Conservation (phyloP, 2,329 filamentous ascomycete species). For the Drechslerella dactyloides region DNA sequence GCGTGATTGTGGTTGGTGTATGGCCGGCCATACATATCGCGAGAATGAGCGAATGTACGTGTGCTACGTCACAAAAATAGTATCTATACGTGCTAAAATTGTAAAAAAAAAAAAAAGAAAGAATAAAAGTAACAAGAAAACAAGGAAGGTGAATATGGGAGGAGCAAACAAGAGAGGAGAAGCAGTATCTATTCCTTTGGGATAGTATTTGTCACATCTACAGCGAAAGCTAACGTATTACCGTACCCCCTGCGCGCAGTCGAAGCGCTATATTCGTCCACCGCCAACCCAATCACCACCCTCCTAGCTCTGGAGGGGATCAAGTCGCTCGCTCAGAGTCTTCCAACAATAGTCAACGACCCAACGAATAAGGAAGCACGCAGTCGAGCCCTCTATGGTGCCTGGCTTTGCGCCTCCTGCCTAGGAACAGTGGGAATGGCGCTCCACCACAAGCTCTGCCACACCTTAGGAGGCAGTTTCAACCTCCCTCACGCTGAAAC, state of each 20-base stretch:
- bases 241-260: conserved; percentile 57
- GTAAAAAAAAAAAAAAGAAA: neutral
- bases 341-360: conserved; percentile 64
- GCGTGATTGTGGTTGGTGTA: too few species aligned
- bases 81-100: too few species aligned
- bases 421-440: conserved; percentile 68
- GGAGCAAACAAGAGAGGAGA: neutral
- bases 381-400: conserved; percentile 66
- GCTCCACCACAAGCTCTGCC: conserved; percentile 72
- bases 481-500: conserved; percentile 71
- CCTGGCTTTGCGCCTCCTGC: conserved; percentile 69
- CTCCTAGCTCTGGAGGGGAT: conserved; percentile 67
- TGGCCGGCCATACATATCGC: neutral
- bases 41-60: conserved; percentile 6
- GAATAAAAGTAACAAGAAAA: conserved; percentile 27
- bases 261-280: conserved; percentile 69
- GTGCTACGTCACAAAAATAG: conserved; percentile 28
- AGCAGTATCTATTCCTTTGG: neutral
- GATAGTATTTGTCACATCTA: conserved; percentile 11
- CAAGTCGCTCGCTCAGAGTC: conserved; percentile 63
- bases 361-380: conserved; percentile 62
- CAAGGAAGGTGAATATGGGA: conserved; percentile 13
- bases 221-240: neutral
- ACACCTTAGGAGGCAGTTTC: conserved; percentile 69
- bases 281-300: conserved; percentile 67